Percentiles rank a stretch among this genome's conserved stretches.
phyloP scores from a whole-genome alignment of 2,329 filamentous ascomycete species.

The Xylaria sp. region DNA sequence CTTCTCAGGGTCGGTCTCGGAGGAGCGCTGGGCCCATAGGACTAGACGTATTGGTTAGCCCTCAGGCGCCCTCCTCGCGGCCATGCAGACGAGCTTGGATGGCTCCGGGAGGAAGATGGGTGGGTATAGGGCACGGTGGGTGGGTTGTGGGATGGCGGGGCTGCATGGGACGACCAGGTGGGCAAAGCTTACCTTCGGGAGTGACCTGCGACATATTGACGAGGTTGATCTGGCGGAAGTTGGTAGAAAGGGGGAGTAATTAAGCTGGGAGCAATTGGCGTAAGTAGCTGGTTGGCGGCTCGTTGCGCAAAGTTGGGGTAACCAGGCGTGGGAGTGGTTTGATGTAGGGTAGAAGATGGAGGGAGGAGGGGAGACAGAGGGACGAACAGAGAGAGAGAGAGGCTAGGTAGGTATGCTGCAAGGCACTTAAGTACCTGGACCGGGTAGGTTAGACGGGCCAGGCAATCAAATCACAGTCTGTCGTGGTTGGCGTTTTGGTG shows the following conservation, averaged over 20 bases:
- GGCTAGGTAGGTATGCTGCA: not conserved
- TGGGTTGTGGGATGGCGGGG: slow-evolving; percentile 13
- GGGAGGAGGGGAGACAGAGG: not conserved
- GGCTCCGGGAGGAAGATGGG: not conserved
- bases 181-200: slow-evolving; percentile 46
- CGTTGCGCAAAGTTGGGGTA: slow-evolving; percentile 16
- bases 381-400: not conserved
- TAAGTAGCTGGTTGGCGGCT: not conserved
- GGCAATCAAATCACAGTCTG: too few relatives aligned
- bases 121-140: not conserved
- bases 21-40: slow-evolving; percentile 97
- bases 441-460: not conserved
- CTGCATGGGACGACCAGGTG: not conserved
- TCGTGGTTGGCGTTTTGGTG: too few relatives aligned
- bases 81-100: not conserved
- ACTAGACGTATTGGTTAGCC: slow-evolving; percentile 59
- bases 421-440: not conserved
- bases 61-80: not conserved
- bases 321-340: not conserved
- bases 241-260: not conserved
- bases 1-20: slow-evolving; percentile 75
- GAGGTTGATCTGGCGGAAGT: not conserved
- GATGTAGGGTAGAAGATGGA: not conserved
- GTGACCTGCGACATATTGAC: slow-evolving; percentile 42
- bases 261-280: slow-evolving; percentile 7